Evolutionary conservation across 805 yeast genomes (phyloP).

Genomic region (Ogataea ramenticola): DNA sequence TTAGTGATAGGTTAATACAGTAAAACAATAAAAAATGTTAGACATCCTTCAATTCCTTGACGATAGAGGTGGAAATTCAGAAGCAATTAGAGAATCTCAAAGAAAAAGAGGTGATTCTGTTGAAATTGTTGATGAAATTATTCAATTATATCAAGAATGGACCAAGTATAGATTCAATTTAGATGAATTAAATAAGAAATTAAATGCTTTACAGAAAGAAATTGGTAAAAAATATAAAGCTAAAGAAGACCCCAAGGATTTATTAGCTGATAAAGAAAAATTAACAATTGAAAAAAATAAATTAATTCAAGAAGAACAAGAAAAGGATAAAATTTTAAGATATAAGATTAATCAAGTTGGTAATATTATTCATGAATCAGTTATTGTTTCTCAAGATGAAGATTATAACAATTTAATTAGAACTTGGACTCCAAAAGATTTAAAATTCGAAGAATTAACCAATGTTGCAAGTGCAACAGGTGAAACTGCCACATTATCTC

Average conservation of each 20-base stretch:
- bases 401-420: conserved; percentile 83
- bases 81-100: conserved; percentile 79
- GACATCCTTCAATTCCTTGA: conserved; percentile 88
- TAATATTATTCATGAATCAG: conserved; percentile 89
- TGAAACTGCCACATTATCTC: conserved; percentile 73
- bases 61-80: conserved; percentile 97
- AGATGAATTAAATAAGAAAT: conserved; percentile 82
- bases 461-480: conserved; percentile 73
- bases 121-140: conserved; percentile 93
- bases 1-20: too few species aligned
- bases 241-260: conserved; percentile 87
- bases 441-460: conserved; percentile 41
- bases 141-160: conserved; percentile 88
- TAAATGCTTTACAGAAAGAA: conserved; percentile 86
- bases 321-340: conserved; percentile 68
- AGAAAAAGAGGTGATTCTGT: conserved; percentile 91
- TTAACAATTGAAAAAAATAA: conserved; percentile 63
- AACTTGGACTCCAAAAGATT: conserved; percentile 77
- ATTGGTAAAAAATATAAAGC: conserved; percentile 89
- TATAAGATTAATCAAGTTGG: conserved; percentile 86
- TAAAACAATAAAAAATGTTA: too few species aligned
- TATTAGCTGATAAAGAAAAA: conserved; percentile 74
- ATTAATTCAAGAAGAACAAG: conserved; percentile 62
- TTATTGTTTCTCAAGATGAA: conserved; percentile 81
- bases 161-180: conserved; percentile 81